Percentiles rank a stretch among this genome's conserved stretches.
These are phyloP conservation scores for Carex myosuroides DNA, from an alignment of 176 grass and related monocot genomes.

Conservation along the genomic window DNA sequence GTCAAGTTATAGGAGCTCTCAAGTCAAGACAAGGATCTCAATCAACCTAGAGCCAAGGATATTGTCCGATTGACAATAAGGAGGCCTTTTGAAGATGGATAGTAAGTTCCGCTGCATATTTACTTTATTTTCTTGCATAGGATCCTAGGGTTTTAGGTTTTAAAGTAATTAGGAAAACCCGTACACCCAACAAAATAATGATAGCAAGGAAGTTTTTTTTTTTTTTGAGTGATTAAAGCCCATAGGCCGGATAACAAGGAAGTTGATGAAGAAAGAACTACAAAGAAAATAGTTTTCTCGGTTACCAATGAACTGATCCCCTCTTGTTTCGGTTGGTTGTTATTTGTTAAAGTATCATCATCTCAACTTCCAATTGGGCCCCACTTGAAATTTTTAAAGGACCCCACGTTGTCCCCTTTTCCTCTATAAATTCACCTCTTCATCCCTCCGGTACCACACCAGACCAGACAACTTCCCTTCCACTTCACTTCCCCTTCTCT, in stretches of 20 bases:
- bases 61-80: too few relatives aligned
- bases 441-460: background rate
- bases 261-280: background rate
- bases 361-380: slow-evolving; percentile 13
- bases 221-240: too few relatives aligned
- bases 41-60: too few relatives aligned
- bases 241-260: background rate
- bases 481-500: background rate
- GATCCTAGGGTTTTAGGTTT: too few relatives aligned
- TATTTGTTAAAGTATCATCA: background rate
- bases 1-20: too few relatives aligned
- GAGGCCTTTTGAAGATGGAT: too few relatives aligned
- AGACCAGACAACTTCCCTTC: background rate
- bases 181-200: too few relatives aligned
- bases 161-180: too few relatives aligned
- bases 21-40: too few relatives aligned
- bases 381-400: background rate
- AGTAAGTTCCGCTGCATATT: too few relatives aligned
- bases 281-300: background rate
- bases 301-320: background rate
- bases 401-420: slow-evolving; percentile 6
- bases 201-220: too few relatives aligned
- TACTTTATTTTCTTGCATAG: too few relatives aligned
- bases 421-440: slow-evolving; percentile 20
- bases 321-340: slow-evolving; percentile 18